A percentile compares a stretch with the other conserved stretches of the same genome.
phyloP scores from a whole-genome alignment of 2,329 filamentous ascomycete genomes.

The Alternaria sp. region DNA sequence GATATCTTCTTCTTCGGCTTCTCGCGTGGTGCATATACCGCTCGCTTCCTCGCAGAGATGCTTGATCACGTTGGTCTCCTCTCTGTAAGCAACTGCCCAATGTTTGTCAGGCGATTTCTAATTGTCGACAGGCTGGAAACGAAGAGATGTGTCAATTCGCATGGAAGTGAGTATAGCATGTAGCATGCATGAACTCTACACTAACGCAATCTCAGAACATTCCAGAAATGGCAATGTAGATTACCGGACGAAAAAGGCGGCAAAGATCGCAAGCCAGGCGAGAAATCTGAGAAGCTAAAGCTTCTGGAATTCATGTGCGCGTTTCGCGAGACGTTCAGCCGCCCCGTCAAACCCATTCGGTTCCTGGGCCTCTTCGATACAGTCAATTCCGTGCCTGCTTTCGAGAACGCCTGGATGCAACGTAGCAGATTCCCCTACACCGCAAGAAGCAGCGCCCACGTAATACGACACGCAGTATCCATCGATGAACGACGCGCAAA shows the following conservation, averaged over 20 bases:
- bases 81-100: conserved; percentile 49
- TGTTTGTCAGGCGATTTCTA: background rate
- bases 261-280: conserved; percentile 46
- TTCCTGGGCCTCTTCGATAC: conserved; percentile 85
- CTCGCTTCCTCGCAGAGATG: conserved; percentile 73
- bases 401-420: conserved; percentile 79
- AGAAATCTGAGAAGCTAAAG: conserved; percentile 61
- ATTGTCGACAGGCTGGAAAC: conserved; percentile 67
- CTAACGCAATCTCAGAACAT: conserved; percentile 55
- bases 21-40: conserved; percentile 59
- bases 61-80: conserved; percentile 81
- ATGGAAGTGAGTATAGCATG: conserved; percentile 64
- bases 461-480: conserved; percentile 72
- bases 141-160: conserved; percentile 85
- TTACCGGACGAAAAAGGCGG: conserved; percentile 35
- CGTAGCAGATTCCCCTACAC: conserved; percentile 76
- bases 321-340: conserved; percentile 81
- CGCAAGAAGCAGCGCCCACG: conserved; percentile 60
- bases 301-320: conserved; percentile 78
- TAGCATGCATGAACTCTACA: background rate
- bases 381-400: conserved; percentile 79
- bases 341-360: conserved; percentile 74
- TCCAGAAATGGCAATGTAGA: conserved; percentile 74
- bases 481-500: conserved; percentile 76
- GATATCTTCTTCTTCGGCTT: conserved; percentile 59